These are phyloP conservation scores for Dryas octopetala DNA, from an alignment of 306 rosid species.

Conservation along the genomic window DNA sequence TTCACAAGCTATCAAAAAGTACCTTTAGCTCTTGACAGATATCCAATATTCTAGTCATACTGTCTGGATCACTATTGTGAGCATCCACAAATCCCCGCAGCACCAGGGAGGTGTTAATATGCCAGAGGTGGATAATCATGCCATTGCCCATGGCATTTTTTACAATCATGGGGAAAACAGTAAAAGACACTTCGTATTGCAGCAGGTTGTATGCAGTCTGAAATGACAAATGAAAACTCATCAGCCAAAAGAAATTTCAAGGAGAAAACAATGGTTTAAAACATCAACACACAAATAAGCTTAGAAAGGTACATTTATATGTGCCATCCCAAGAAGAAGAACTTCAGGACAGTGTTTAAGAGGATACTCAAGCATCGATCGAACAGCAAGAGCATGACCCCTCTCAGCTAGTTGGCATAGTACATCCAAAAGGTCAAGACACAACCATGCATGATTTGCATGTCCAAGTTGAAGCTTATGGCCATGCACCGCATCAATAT, in stretches of 20 bases:
- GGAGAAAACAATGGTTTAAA: neutral
- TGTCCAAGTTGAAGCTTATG: slow-evolving; percentile 77
- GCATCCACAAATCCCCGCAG: slow-evolving; percentile 75
- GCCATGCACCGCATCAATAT: slow-evolving; percentile 68
- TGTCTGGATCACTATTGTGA: slow-evolving; percentile 61
- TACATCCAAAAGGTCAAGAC: slow-evolving; percentile 76
- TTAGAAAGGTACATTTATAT: slow-evolving; percentile 54
- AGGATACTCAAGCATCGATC: slow-evolving; percentile 76
- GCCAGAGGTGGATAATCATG: slow-evolving; percentile 82
- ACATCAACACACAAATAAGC: neutral
- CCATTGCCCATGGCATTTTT: slow-evolving; percentile 57
- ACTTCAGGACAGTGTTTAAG: slow-evolving; percentile 88
- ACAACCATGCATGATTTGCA: slow-evolving; percentile 90
- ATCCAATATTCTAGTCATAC: slow-evolving; percentile 61
- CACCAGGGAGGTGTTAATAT: slow-evolving; percentile 64
- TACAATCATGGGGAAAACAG: slow-evolving; percentile 65
- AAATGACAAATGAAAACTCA: slow-evolving; percentile 33
- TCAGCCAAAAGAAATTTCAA: slow-evolving; percentile 14
- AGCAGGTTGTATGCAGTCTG: slow-evolving; percentile 93
- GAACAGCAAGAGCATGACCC: slow-evolving; percentile 87
- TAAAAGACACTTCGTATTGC: slow-evolving; percentile 70
- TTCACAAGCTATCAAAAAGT: slow-evolving; percentile 21
- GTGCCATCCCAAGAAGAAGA: slow-evolving; percentile 90
- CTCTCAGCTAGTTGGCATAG: slow-evolving; percentile 89
- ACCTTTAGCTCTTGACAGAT: slow-evolving; percentile 89